These are phyloP conservation scores for Cordia subcordata DNA, from an alignment of 257 asterid genomes.

Conservation along the genomic window DNA sequence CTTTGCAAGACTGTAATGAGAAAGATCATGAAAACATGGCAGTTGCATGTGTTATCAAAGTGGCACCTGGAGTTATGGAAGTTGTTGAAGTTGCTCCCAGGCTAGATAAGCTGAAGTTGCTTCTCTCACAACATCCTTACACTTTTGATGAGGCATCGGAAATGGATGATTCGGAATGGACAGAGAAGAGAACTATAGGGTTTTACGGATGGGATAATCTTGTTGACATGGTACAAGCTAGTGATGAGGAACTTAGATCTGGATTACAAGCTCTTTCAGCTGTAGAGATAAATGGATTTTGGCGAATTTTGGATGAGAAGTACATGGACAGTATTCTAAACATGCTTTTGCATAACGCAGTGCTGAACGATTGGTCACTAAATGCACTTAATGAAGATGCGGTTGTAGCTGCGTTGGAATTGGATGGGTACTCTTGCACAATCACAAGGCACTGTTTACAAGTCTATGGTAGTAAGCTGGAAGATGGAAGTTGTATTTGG, in stretches of 20 bases:
- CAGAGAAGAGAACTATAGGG: constrained; percentile 23
- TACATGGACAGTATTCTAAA: constrained; percentile 50
- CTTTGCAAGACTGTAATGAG: constrained; percentile 18
- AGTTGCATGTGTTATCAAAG: constrained; percentile 64
- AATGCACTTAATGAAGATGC: constrained; percentile 58
- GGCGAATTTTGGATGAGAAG: constrained; percentile 72
- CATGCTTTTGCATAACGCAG: constrained; percentile 60
- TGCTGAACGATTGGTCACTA: constrained; percentile 67
- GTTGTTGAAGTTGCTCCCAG: constrained; percentile 85
- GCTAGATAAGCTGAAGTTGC: constrained; percentile 68
- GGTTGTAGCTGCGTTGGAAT: constrained; percentile 52
- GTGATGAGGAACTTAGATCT: constrained; percentile 64
- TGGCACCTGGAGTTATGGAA: constrained; percentile 82
- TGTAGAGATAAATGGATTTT: constrained; percentile 72
- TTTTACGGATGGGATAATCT: constrained; percentile 80
- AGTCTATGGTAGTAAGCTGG: constrained; percentile 47
- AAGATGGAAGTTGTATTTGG: constrained; percentile 47
- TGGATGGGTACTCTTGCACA: constrained; percentile 65
- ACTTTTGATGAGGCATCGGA: constrained; percentile 46
- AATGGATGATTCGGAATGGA: constrained; percentile 45
- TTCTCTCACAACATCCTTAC: constrained; percentile 75
- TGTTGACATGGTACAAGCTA: constrained; percentile 66
- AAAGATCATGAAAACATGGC: constrained; percentile 28
- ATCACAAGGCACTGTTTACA: constrained; percentile 65
- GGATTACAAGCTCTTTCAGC: constrained; percentile 63